A percentile compares a stretch with the other conserved stretches of the same genome.
phyloP scores from a whole-genome alignment of 441 rosid species.

The Cnidoscolus chayamansa region DNA sequence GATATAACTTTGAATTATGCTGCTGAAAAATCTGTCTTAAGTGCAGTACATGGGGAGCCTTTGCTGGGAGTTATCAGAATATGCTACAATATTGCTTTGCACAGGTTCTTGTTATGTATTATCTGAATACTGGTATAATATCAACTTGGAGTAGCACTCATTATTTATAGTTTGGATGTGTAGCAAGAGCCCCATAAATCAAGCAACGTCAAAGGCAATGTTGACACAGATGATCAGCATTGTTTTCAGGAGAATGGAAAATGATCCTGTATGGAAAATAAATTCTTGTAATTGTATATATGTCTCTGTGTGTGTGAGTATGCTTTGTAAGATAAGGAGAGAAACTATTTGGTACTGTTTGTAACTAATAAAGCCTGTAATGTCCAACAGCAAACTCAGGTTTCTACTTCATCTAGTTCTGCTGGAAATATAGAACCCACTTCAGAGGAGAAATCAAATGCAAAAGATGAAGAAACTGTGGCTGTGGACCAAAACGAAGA shows the following conservation, averaged over 20 bases:
- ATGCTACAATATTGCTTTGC: constrained; percentile 94
- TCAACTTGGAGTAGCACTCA: constrained; percentile 29
- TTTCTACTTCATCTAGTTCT: constrained; percentile 49
- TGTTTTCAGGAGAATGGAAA: constrained; percentile 94
- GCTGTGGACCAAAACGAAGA: constrained; percentile 56
- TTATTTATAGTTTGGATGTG: constrained; percentile 38
- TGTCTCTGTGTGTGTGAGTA: neutral
- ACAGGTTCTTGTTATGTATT: constrained; percentile 57
- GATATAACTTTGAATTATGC: neutral
- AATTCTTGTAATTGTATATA: constrained; percentile 13
- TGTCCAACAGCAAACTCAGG: constrained; percentile 49
- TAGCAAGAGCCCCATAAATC: constrained; percentile 98
- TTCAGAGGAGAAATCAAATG: constrained; percentile 45
- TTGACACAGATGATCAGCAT: constrained; percentile 98
- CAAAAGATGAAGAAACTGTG: constrained; percentile 50
- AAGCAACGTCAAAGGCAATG: constrained; percentile 99
- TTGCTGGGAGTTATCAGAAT: constrained; percentile 95
- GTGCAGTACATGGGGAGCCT: constrained; percentile 95
- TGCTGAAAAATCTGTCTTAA: constrained; percentile 26
- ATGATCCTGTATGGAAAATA: constrained; percentile 61
- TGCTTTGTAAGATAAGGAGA: constrained; percentile 7
- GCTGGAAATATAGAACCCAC: constrained; percentile 49
- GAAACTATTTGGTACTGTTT: constrained; percentile 9
- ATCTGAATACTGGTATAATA: constrained; percentile 15
- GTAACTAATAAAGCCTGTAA: constrained; percentile 20